Base-by-base conservation (phyloP, 805 yeast species). In the Hanseniaspora meyeri region DNA sequence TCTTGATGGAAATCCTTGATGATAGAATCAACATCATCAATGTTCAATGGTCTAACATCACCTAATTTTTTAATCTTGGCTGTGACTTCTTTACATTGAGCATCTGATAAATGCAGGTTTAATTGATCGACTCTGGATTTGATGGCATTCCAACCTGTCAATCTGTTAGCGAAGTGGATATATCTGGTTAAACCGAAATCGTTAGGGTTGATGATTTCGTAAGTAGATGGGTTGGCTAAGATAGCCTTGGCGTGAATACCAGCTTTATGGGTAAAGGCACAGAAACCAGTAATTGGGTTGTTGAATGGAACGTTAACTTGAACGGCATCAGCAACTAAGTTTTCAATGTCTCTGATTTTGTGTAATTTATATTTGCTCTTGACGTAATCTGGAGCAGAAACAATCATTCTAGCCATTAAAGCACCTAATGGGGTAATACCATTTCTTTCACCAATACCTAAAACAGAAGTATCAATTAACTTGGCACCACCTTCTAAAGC, bases 231-330 rank as follows among this genome's bases (percentile, higher is more conserved):
- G 74, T 91, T 93, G 58, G 98, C 98, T 62, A 91, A 80, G 64
- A 91, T 91, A 58, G 97, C 97, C 78, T 93, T 91, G 66, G 98
- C 97, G 71, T 91, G 98, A 70, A 91, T 90, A 73, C 98, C 98
- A 58, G 98, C 98, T 79, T 91, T 91, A 77, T 91, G 98, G 59
- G 98, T 91, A 76, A 91, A 91, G 48, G 98, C 98, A 77, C 97
- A 93, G 84, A 93, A 93, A 37, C 98, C 98, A 43, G 98, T 91
- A 71, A 91, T 88, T 64, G 97, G 97, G 77, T 91, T 91, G 79
- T 91, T 91, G 79, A 91, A 91, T 59, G 98, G 98, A 66, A 93
- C 80, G 73, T 91, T 91, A 61, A 91, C 96, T 74, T 88, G 95
- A 57, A 91, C 97, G 50, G 96, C 95, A 63, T 91, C 96, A 43